These are phyloP conservation scores for Phytophthora podocarpi DNA, from an alignment of 352 stramenopile species.

Conservation along the genomic window DNA sequence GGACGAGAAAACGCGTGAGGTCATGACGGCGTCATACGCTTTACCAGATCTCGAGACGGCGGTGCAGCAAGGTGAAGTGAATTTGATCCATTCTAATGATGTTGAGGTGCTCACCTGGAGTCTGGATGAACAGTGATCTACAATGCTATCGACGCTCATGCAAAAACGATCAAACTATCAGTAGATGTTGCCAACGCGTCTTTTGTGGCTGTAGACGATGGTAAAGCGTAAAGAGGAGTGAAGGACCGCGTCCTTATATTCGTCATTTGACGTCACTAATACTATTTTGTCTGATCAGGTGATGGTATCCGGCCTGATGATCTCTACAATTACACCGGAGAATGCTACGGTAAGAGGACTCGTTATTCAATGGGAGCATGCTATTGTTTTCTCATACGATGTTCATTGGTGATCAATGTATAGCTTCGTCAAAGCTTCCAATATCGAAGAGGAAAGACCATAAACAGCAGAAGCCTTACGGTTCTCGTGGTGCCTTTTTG, in stretches of 20 bases:
- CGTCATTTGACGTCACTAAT: neutral
- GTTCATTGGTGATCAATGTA: neutral
- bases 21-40: slow-evolving; percentile 63
- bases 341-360: slow-evolving; percentile 41
- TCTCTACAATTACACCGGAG: slow-evolving; percentile 56
- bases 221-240: slow-evolving; percentile 30
- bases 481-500: slow-evolving; percentile 57
- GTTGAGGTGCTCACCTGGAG: neutral
- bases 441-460: neutral
- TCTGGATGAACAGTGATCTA: slow-evolving; percentile 52
- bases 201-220: slow-evolving; percentile 74
- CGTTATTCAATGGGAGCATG: neutral
- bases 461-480: slow-evolving; percentile 38
- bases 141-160: slow-evolving; percentile 74
- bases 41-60: slow-evolving; percentile 62
- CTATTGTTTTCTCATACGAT: neutral
- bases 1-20: slow-evolving; percentile 41
- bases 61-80: slow-evolving; percentile 67
- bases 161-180: slow-evolving; percentile 48
- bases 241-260: no score
- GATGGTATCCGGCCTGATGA: slow-evolving; percentile 58
- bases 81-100: neutral
- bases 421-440: slow-evolving; percentile 48
- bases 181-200: slow-evolving; percentile 52
- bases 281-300: slow-evolving; percentile 38